A percentile compares a stretch with the other conserved stretches of the same genome.
These are phyloP conservation scores for Pisolithus thermaeus DNA, from an alignment of 1,284 basidiomycete species.

Conservation along the genomic window DNA sequence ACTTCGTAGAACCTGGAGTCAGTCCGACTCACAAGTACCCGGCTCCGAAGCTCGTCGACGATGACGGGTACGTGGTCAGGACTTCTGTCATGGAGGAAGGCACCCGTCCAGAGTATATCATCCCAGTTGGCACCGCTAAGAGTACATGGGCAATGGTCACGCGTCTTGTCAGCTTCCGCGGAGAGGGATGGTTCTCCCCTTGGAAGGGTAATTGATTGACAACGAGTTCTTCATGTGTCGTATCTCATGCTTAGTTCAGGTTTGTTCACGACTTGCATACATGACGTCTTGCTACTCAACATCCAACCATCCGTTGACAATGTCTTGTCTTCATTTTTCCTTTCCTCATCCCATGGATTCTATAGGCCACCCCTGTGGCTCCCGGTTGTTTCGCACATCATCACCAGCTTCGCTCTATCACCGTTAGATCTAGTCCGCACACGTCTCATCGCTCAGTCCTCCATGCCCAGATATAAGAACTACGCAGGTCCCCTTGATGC, in stretches of 20 bases:
- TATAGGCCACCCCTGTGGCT: conserved; percentile 71
- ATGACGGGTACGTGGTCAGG: conserved; percentile 70
- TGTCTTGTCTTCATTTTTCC: conserved; percentile 53
- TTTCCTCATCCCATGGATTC: conserved; percentile 57
- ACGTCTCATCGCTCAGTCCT: conserved; percentile 77
- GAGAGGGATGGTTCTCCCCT: conserved; percentile 81
- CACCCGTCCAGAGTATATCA: conserved; percentile 76
- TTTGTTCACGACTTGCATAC: conserved; percentile 73
- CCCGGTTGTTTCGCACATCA: conserved; percentile 63
- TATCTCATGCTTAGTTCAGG: conserved; percentile 40
- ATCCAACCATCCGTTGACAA: conserved; percentile 71
- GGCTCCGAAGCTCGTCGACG: conserved; percentile 54
- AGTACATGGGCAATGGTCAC: conserved; percentile 98
- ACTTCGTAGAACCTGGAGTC: conserved; percentile 68
- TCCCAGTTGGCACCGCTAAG: conserved; percentile 79
- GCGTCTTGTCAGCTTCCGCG: conserved; percentile 72
- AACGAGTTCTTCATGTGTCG: background rate
- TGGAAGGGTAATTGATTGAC: conserved; percentile 71
- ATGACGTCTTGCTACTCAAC: conserved; percentile 59
- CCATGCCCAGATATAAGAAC: conserved; percentile 52
- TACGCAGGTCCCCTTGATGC: conserved; percentile 80
- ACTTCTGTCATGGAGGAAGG: conserved; percentile 64
- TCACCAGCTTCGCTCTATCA: conserved; percentile 70
- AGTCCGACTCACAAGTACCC: conserved; percentile 34
- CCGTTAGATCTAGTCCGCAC: conserved; percentile 86